These are phyloP conservation scores for Colletotrichum sp. DNA, from an alignment of 2,329 filamentous ascomycete genomes.

Conservation along the genomic window DNA sequence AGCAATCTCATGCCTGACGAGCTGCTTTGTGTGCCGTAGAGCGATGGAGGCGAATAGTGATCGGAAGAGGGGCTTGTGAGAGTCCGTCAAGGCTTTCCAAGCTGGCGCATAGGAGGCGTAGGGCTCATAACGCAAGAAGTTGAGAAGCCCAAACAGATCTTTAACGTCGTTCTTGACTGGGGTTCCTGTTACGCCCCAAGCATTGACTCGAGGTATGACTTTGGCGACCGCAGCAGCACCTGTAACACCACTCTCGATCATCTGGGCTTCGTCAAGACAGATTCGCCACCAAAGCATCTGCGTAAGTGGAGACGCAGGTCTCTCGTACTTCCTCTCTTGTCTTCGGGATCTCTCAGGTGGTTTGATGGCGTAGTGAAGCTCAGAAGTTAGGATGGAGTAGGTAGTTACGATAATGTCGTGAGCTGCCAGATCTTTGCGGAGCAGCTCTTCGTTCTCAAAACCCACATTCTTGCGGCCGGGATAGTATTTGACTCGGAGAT, in stretches of 20 bases:
- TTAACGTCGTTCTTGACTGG: constrained; percentile 80
- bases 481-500: constrained; percentile 61
- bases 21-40: constrained; percentile 84
- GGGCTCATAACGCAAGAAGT: constrained; percentile 82
- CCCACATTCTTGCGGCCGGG: constrained; percentile 48
- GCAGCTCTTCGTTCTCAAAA: constrained; percentile 39
- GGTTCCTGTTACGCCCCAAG: constrained; percentile 93
- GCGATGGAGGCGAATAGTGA: constrained; percentile 74
- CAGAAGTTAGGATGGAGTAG: constrained; percentile 74
- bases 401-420: constrained; percentile 69
- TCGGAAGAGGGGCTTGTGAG: constrained; percentile 68
- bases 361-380: constrained; percentile 77
- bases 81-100: constrained; percentile 71
- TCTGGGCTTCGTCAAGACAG: constrained; percentile 81
- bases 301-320: constrained; percentile 76
- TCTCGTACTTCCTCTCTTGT: constrained; percentile 68
- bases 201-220: constrained; percentile 81
- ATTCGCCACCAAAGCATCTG: constrained; percentile 89
- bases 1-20: constrained; percentile 77
- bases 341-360: constrained; percentile 73
- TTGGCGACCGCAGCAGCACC: constrained; percentile 82
- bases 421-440: constrained; percentile 49
- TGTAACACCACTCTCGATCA: constrained; percentile 89
- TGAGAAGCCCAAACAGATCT: constrained; percentile 80
- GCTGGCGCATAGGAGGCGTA: constrained; percentile 68